These are phyloP conservation scores for Cichorium intybus DNA, from an alignment of 140 eudicot species.

Conservation along the genomic window DNA sequence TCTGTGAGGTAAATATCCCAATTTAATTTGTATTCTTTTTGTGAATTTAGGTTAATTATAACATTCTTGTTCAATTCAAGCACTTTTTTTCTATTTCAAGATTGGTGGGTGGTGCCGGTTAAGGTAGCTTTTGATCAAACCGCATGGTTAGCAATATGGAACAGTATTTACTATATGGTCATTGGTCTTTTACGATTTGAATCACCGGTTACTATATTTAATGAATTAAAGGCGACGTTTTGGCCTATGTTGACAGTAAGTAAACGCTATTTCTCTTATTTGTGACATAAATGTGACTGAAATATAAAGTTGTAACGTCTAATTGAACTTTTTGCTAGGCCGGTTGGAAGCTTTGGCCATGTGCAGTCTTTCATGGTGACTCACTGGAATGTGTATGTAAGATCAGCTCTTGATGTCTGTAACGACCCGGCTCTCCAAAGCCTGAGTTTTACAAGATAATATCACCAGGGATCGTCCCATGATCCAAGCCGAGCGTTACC, in stretches of 20 bases:
- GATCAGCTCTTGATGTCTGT: no score
- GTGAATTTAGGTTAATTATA: not conserved
- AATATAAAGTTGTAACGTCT: no score
- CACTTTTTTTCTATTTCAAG: slow-evolving; percentile 69
- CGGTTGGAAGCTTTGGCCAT: no score
- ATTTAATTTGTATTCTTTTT: slow-evolving; percentile 1
- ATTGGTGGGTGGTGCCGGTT: slow-evolving; percentile 89
- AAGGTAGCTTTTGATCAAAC: slow-evolving; percentile 90
- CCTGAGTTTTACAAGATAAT: no score
- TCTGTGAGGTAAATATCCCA: slow-evolving; percentile 61
- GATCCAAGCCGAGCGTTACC: no score
- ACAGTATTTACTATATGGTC: slow-evolving; percentile 68
- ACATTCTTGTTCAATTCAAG: slow-evolving; percentile 32
- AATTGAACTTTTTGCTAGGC: no score
- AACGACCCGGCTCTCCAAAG: no score
- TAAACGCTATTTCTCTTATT: not conserved
- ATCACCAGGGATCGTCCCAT: no score
- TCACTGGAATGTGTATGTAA: no score
- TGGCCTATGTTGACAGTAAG: slow-evolving; percentile 88
- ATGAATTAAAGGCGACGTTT: slow-evolving; percentile 60
- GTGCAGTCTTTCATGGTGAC: no score
- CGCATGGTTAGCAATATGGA: slow-evolving; percentile 82
- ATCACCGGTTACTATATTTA: slow-evolving; percentile 47
- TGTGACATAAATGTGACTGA: not conserved
- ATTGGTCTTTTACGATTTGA: slow-evolving; percentile 74